Conservation (phyloP, 345 rosid species). For the Rhodamnia rubescens region DNA sequence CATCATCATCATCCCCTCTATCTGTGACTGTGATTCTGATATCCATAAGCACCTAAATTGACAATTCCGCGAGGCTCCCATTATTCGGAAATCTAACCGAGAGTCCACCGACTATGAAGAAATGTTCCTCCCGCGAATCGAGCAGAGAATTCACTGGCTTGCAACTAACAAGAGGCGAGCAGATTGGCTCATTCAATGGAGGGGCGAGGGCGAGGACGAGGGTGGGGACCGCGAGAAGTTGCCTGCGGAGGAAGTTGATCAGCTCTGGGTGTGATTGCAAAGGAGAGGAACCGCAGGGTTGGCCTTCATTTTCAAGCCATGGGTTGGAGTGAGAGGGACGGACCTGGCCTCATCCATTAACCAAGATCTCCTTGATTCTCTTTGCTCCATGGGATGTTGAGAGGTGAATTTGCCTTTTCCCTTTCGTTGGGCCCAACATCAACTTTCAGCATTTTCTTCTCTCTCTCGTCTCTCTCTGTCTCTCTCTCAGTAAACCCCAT, state of each 20-base stretch:
- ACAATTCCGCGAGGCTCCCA: neutral
- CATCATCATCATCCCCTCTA: neutral
- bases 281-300: conserved; percentile 10
- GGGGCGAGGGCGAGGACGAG: neutral
- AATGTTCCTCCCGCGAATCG: neutral
- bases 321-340: conserved; percentile 15
- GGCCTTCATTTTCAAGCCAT: conserved; percentile 32
- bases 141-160: neutral
- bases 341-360: conserved; percentile 33
- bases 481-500: neutral
- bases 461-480: neutral
- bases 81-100: neutral
- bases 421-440: conserved; percentile 29
- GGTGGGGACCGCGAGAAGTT: conserved; percentile 2
- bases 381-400: conserved; percentile 36
- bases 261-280: conserved; percentile 1
- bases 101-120: neutral
- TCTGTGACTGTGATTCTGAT: neutral
- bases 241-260: neutral
- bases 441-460: neutral
- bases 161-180: neutral
- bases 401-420: conserved; percentile 32
- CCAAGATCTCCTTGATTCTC: conserved; percentile 59
- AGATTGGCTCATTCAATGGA: neutral
- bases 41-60: neutral